Conservation (phyloP, 2,329 filamentous ascomycete species). For the Plenodomus lindquistii region DNA sequence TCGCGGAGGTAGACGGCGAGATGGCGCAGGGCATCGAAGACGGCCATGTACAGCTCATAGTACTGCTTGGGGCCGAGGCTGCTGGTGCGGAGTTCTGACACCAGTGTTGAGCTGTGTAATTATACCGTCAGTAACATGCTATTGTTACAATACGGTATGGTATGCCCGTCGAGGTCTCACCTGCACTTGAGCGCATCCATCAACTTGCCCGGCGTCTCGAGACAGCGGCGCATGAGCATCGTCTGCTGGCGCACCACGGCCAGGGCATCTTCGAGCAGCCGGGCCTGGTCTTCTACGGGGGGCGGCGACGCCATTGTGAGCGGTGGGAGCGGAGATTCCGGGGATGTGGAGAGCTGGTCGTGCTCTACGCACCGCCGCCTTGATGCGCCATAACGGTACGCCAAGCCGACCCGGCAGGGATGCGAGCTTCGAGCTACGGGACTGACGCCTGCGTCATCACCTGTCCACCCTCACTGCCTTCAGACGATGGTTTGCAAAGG, state of each 20-base stretch:
- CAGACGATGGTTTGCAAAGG: too few species aligned
- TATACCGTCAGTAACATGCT: conserved; percentile 9
- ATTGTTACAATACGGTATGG: too few species aligned
- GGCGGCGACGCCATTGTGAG: conserved; percentile 52
- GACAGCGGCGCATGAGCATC: conserved; percentile 92
- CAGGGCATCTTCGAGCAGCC: conserved; percentile 95
- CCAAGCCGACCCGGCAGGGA: conserved; percentile 29
- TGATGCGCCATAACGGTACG: conserved; percentile 27
- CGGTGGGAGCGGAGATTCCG: conserved; percentile 23
- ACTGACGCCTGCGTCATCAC: conserved; percentile 29
- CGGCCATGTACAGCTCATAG: conserved; percentile 99
- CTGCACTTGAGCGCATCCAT: conserved; percentile 99
- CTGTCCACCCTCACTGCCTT: too few species aligned
- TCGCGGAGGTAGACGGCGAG: conserved; percentile 95
- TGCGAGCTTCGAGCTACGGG: conserved; percentile 23
- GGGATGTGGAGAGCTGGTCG: conserved; percentile 34
- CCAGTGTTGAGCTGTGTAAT: conserved; percentile 79
- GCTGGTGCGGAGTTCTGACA: conserved; percentile 96
- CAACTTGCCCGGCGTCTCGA: conserved; percentile 95
- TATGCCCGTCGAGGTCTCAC: conserved; percentile 56
- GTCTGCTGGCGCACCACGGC: conserved; percentile 97
- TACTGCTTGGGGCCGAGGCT: conserved; percentile 99
- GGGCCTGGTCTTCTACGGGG: conserved; percentile 66
- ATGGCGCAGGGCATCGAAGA: conserved; percentile 96
- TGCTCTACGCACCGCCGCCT: conserved; percentile 24